phyloP scores from a whole-genome alignment of 2,329 filamentous ascomycete genomes.

The Cryphonectria nitschkei region DNA sequence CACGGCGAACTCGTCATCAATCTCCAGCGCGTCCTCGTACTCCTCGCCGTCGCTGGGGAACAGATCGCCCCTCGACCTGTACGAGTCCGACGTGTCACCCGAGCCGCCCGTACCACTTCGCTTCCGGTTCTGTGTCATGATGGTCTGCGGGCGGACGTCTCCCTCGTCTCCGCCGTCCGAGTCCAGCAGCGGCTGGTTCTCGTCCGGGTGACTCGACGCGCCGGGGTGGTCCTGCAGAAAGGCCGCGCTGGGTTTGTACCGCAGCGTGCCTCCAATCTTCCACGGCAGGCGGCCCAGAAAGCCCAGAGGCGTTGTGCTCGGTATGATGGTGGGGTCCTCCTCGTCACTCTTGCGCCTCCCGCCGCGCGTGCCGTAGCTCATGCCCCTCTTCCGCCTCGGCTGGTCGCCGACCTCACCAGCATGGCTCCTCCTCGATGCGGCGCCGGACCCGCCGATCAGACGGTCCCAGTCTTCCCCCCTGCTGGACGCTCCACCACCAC shows the following conservation, averaged over 20 bases:
- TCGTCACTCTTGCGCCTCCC: conserved; percentile 51
- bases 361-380: conserved; percentile 84
- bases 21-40: conserved; percentile 88
- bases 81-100: conserved; percentile 81
- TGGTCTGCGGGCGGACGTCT: conserved; percentile 37
- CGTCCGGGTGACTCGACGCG: conserved; percentile 47
- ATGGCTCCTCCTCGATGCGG: conserved; percentile 26
- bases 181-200: conserved; percentile 71
- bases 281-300: conserved; percentile 85
- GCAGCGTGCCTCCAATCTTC: conserved; percentile 77
- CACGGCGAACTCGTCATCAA: conserved; percentile 91
- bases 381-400: conserved; percentile 74
- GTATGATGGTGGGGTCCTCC: conserved; percentile 88
- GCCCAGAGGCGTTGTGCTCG: conserved; percentile 81
- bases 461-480: conserved; percentile 79
- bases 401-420: conserved; percentile 59
- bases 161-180: conserved; percentile 54
- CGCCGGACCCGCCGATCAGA: conserved; percentile 71
- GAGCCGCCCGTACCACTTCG: conserved; percentile 81
- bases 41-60: conserved; percentile 86
- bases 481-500: conserved; percentile 29
- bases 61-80: conserved; percentile 84
- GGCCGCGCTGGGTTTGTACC: conserved; percentile 89
- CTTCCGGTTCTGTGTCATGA: conserved; percentile 48
- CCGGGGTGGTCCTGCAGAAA: conserved; percentile 87